Base-by-base conservation (phyloP, 2,329 filamentous ascomycete genomes). In the Colletotrichum godetiae region DNA sequence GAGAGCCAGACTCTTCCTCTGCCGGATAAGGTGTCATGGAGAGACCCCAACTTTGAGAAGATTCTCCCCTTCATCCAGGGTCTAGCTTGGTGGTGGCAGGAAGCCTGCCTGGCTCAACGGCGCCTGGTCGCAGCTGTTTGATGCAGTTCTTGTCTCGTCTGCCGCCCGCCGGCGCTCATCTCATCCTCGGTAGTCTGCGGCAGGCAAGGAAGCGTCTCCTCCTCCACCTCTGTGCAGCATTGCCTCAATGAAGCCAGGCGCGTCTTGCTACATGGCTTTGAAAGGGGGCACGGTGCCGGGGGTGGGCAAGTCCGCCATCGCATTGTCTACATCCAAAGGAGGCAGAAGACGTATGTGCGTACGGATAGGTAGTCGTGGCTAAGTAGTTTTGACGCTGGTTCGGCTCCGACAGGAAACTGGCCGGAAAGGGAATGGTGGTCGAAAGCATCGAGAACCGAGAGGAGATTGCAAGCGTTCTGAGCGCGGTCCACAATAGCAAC, bases 341-440 rank as follows among this genome's bases (percentile, higher is more conserved):
- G 46, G 13, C 29, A 53, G 22, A 24, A 52, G n/a, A 42, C 22
- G 35, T n/a, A 19, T 11, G 12, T 61, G 12, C 22, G 35, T 42
- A 60, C 27, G 24, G 19, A 27, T 56, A 52, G 46, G 4, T 37
- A 33, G 42, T 53, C 22, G 37, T 35, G 27, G 55, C 56, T 27
- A 24, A 24, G 27, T 37, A 15, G 35, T 35, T 27, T 35, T 22
- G 37, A 13, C 22, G 42, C n/a, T n/a, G 46, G 31, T 22, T 24
- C 29, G 29, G 31, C 60, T 53, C 12, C 37, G 37, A n/a, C 57
- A 60, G 24, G 58, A 37, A 31, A 22, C 55, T 33, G 35, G n/a
- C 67, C 67, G 46, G 27, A 71, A 71, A 19, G 35, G 71, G 61
- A 57, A 73, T 62, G 46, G 56, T 24, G 33, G 46, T 73, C 60